Base-by-base conservation (phyloP, 768 basidiomycete genomes). In the Lactarius evosmus region DNA sequence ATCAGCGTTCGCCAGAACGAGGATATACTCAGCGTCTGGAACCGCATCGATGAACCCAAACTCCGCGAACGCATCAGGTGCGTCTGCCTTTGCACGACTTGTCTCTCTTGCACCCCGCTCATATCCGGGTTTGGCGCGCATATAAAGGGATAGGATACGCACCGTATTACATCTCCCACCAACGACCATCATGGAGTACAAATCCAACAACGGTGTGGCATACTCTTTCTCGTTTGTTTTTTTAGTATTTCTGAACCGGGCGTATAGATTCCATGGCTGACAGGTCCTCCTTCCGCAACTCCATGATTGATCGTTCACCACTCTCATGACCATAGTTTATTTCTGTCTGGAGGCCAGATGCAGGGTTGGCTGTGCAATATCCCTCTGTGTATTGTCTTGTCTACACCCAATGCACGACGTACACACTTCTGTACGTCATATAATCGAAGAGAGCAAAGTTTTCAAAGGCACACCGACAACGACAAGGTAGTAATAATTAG, bases 11-110 rank as follows among this genome's bases (percentile, higher is more conserved):
- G 96, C 69, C 89, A 91, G 76, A 89, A 85, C 67, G 96, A 98
- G 78, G 96, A 98, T 72, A 96, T 98, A 66, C 79, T 98, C 61
- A 91, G 88, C 68, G 71, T 98, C 25, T 98, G 96, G 96, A 95
- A 95, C 72, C 84, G 87, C 69, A 81, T 87, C 61, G 94, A 93
- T 68, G 91, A 95, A 69, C 74, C 79, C 22, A 89, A 86, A 69
- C 81, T 89, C 34, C 85, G 87, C 67, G 92, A 93, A 69, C 85
- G 85, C 70, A 90, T 98, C 66, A 82, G 86, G 95, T 95, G 69
- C 63, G 89, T 78, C 14, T 62, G 38, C 51, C 54, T 40, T 17
- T 22, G 25, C n/a, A 44, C 9, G 14, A 61, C 52, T 7, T n/a
- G n/a, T n/a, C n/a, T n/a, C n/a, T n/a, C n/a, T n/a, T 56, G 62